phyloP scores from a whole-genome alignment of 2,329 filamentous ascomycete genomes.

The Penicillium sclerotigenum region DNA sequence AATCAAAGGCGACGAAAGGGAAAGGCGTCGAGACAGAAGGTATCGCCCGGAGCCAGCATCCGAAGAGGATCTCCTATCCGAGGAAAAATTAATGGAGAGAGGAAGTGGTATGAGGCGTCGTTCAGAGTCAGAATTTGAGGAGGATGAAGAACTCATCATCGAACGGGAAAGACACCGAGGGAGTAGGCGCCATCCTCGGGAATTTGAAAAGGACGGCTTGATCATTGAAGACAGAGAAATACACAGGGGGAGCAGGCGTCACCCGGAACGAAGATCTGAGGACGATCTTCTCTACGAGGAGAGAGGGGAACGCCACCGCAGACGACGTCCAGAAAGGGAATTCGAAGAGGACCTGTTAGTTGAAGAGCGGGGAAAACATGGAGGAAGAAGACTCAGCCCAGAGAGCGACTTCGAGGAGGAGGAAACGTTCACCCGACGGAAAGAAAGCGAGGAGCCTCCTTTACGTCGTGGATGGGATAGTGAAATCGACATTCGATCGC shows the following conservation, averaged over 20 bases:
- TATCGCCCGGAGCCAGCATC: constrained; percentile 7
- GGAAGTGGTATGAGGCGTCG: neutral
- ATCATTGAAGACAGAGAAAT: neutral
- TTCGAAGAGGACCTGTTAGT: neutral
- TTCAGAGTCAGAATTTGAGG: constrained; percentile 19
- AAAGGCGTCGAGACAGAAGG: constrained; percentile 7
- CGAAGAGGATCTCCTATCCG: constrained; percentile 24
- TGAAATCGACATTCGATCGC: constrained; percentile 1
- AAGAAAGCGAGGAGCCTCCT: constrained; percentile 8
- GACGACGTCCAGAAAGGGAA: neutral
- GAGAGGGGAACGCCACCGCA: neutral
- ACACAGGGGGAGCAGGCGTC: constrained; percentile 7
- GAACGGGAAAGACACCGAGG: neutral
- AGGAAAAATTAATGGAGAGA: constrained; percentile 20
- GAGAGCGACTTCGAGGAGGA: constrained; percentile 26
- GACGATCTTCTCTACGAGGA: constrained; percentile 4
- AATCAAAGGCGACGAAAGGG: constrained; percentile 17
- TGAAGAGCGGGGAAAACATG: neutral
- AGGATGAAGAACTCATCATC: neutral
- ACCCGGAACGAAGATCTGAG: constrained; percentile 20
- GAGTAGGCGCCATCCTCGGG: neutral
- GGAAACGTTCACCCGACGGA: constrained; percentile 15
- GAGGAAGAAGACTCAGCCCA: constrained; percentile 12
- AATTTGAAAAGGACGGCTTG: neutral
- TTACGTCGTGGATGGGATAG: constrained; percentile 7